Conservation (phyloP, 2,329 filamentous ascomycete species). For the Fusarium circinatum region DNA sequence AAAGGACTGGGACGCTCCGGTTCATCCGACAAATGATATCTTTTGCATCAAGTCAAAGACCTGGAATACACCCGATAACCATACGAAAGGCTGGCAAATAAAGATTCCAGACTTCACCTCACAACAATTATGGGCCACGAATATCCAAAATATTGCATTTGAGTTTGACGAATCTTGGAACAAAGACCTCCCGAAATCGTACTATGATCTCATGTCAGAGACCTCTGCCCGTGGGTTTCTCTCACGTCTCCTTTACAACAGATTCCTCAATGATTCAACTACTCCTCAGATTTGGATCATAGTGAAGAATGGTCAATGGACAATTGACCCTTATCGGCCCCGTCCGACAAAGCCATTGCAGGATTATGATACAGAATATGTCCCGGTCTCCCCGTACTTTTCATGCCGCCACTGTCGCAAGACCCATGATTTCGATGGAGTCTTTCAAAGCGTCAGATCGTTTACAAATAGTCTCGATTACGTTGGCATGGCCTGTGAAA, state of each 20-base stretch:
- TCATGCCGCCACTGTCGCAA: background rate
- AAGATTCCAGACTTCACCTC: background rate
- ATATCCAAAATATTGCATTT: background rate
- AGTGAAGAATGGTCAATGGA: background rate
- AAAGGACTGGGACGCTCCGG: background rate
- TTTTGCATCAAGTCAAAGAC: background rate
- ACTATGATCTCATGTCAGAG: background rate
- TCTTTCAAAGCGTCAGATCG: fast-evolving
- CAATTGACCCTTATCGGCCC: fast-evolving
- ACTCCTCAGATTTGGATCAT: background rate
- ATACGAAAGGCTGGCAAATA: fast-evolving
- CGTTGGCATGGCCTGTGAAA: background rate
- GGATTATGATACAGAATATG: background rate
- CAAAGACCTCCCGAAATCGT: background rate
- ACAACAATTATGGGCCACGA: fast-evolving
- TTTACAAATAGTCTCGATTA: fast-evolving
- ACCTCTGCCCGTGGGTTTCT: background rate
- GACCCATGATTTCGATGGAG: background rate
- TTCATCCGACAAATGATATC: background rate
- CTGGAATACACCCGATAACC: background rate
- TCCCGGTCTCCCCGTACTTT: fast-evolving
- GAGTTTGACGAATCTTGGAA: background rate
- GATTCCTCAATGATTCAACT: fast-evolving
- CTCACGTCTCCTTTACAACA: background rate
- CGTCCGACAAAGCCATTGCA: background rate